Evolutionary conservation across 2,329 filamentous ascomycete species (phyloP).

Genomic region (Beauveria asiatica): DNA sequence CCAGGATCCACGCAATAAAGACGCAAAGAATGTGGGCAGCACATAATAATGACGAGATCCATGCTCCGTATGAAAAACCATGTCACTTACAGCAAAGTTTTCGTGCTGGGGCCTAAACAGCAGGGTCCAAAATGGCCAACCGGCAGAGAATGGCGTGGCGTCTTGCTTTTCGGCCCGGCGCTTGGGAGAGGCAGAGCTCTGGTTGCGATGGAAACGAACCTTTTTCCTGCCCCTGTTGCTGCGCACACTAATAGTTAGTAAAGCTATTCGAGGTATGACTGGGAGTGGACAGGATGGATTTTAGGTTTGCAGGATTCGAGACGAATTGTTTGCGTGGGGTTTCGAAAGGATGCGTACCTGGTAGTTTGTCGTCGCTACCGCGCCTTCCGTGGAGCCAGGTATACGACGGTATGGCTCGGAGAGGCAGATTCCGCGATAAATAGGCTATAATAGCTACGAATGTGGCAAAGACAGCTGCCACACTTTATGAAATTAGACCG

Average conservation of each 20-base stretch:
- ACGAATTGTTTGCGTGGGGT: not conserved
- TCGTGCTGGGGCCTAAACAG: not conserved
- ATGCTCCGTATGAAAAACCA: not conserved
- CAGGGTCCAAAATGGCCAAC: not conserved
- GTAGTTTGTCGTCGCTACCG: not conserved
- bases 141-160: not conserved
- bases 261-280: not conserved
- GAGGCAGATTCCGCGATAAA: no score
- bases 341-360: not conserved
- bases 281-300: not conserved
- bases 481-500: not conserved
- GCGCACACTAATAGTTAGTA: not conserved
- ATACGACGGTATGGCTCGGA: no score
- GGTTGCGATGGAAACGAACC: slow-evolving; percentile 3
- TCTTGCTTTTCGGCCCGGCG: not conserved
- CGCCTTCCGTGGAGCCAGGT: no score
- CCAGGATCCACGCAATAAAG: not conserved
- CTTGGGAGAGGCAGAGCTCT: not conserved
- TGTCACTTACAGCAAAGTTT: not conserved
- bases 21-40: not conserved
- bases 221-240: not conserved
- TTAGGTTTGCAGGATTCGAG: not conserved
- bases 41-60: not conserved
- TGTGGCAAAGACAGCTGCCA: no score
- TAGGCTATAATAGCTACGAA: no score